Base-by-base conservation (phyloP, 208 protist species). In the Porcisia deanei region DNA sequence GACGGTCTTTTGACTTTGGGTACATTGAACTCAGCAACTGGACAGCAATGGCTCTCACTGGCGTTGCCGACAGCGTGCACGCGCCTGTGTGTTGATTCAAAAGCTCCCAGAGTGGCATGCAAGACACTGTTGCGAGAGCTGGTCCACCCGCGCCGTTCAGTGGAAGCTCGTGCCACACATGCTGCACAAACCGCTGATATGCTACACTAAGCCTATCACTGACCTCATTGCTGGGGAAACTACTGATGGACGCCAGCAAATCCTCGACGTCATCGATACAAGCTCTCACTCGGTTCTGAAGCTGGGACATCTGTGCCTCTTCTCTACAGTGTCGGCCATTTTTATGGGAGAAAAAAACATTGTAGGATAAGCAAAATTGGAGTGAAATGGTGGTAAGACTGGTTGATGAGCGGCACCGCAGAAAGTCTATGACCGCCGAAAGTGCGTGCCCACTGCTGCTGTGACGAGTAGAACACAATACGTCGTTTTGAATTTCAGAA, bases 81-180 rank as follows among this genome's bases (percentile, higher is more conserved):
- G 52, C 57, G 59, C 86, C 78, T 25, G 82, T 86, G 63, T 88
- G 79, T 67, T 88, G 85, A 69, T 94, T 89, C 16, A 94, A 71
- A 69, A 91, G 64, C 54, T 97, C 93, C 93, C 93, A 97, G 5
- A 97, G 16, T 18, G 90, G 84, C 83, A 96, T 90, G 63, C 92
- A 96, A 2, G 88, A 81, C 1, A 91, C 90, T 10, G 90, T 95
- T 0, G 87, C 90, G 10, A 95, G 67, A 34, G 88, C 85, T 64
- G 86, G 77, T 16, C 91, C 90, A 55, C 94, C 85, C 30, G 71
- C 59, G 20, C 80, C 83, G 18, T 54, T 80, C 30, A 89, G 58
- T 4, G 83, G 80, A 59, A 88, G 78, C 39, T 89, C 80, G 71
- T 79, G 64, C 84, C 89, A 89, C 34, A 73, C 66, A 58, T 54